These are phyloP conservation scores for Meira nashicola DNA, from an alignment of 1,284 basidiomycete genomes.

Conservation along the genomic window DNA sequence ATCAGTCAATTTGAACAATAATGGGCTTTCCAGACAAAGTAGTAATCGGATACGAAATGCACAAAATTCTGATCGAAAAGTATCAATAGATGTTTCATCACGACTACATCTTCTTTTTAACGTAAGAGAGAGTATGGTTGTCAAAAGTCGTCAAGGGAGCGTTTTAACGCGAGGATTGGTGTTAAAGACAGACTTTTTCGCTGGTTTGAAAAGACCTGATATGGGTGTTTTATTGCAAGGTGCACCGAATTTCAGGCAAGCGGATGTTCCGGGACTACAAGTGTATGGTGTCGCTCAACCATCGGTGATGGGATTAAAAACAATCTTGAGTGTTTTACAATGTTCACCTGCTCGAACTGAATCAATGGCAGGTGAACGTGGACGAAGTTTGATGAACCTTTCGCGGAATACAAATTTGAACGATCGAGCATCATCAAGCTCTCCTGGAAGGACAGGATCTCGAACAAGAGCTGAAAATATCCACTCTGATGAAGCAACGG, in stretches of 20 bases:
- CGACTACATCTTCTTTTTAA: neutral
- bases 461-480: neutral
- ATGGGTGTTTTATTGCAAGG: conserved; percentile 84
- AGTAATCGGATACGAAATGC: too few species aligned
- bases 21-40: too few species aligned
- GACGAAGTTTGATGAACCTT: neutral
- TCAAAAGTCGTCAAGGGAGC: conserved; percentile 80
- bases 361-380: neutral
- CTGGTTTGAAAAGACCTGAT: conserved; percentile 58
- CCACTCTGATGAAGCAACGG: neutral
- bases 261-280: conserved; percentile 55
- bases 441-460: neutral
- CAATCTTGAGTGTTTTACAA: conserved; percentile 79
- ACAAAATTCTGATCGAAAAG: too few species aligned
- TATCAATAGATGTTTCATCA: too few species aligned
- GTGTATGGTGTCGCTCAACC: conserved; percentile 69
- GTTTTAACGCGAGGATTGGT: conserved; percentile 86
- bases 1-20: too few species aligned
- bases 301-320: conserved; percentile 82
- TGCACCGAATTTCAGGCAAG: conserved; percentile 87
- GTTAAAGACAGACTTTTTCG: conserved; percentile 67
- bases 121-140: conserved; percentile 57
- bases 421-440: conserved; percentile 1
- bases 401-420: neutral
- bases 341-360: conserved; percentile 12